These are phyloP conservation scores for Eucommia ulmoides DNA, from an alignment of 257 asterid genomes.

Conservation along the genomic window DNA sequence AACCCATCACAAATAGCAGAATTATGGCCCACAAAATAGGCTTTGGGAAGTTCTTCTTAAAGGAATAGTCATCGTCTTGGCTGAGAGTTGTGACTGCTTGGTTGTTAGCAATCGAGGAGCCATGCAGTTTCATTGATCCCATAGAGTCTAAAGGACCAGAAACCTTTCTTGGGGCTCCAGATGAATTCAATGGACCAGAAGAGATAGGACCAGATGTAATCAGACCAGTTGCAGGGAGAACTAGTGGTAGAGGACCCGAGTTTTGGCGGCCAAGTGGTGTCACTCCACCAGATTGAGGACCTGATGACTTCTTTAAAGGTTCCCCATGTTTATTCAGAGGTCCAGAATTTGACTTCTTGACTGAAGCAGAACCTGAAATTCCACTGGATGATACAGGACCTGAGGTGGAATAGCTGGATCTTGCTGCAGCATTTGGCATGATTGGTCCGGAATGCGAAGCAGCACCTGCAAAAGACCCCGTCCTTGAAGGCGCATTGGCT, in stretches of 20 bases:
- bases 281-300: constrained; percentile 81
- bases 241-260: constrained; percentile 72
- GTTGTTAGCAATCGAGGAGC: constrained; percentile 42
- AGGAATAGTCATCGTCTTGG: constrained; percentile 52
- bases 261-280: constrained; percentile 60
- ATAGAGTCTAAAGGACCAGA: constrained; percentile 71
- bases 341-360: constrained; percentile 76
- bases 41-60: constrained; percentile 54
- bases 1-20: constrained; percentile 74
- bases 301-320: constrained; percentile 72
- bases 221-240: constrained; percentile 87
- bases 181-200: constrained; percentile 70
- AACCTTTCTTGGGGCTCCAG: constrained; percentile 68
- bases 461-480: constrained; percentile 56
- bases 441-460: constrained; percentile 75
- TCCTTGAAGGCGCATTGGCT: constrained; percentile 38
- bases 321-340: constrained; percentile 85
- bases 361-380: constrained; percentile 42
- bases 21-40: constrained; percentile 62
- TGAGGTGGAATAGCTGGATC: constrained; percentile 73
- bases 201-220: constrained; percentile 75
- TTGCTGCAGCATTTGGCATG: constrained; percentile 39
- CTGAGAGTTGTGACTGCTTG: constrained; percentile 68
- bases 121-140: constrained; percentile 43
- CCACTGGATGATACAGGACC: constrained; percentile 64